phyloP scores from a whole-genome alignment of 352 stramenopile genomes.

The Pythium brassicae region DNA sequence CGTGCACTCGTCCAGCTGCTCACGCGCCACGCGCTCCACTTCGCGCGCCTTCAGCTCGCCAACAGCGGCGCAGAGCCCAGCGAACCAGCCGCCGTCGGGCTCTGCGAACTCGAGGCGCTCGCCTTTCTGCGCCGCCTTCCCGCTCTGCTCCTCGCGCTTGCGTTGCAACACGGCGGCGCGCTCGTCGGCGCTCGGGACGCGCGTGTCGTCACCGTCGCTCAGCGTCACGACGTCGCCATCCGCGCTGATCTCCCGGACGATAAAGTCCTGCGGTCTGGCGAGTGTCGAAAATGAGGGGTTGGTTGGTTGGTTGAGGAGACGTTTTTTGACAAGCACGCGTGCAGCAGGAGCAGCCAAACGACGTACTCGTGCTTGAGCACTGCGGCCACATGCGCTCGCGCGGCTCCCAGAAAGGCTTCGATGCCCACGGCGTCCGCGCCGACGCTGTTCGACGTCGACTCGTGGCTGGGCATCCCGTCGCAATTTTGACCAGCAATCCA shows the following conservation, averaged over 20 bases:
- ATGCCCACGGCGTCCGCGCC: slow-evolving; percentile 32
- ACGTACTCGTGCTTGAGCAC: slow-evolving; percentile 41
- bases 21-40: slow-evolving; percentile 20
- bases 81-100: slow-evolving; percentile 42
- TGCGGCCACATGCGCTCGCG: slow-evolving; percentile 15
- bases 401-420: slow-evolving; percentile 29
- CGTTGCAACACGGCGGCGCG: slow-evolving; percentile 25
- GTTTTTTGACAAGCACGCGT: too few species aligned
- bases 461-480: too few species aligned
- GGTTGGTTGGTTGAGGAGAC: too few species aligned
- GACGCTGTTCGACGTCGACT: too few species aligned
- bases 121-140: slow-evolving; percentile 23
- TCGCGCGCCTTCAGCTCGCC: slow-evolving; percentile 7
- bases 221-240: slow-evolving; percentile 38
- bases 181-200: slow-evolving; percentile 31
- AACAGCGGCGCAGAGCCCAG: slow-evolving; percentile 31
- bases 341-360: neutral
- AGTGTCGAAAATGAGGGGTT: slow-evolving; percentile 3
- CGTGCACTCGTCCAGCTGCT: slow-evolving; percentile 18
- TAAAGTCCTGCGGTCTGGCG: slow-evolving; percentile 55
- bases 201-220: slow-evolving; percentile 9
- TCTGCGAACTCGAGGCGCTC: slow-evolving; percentile 48
- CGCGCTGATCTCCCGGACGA: slow-evolving; percentile 62
- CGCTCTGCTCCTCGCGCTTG: slow-evolving; percentile 19
- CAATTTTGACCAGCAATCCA: too few species aligned